Conservation (phyloP, 2,329 filamentous ascomycete species). For the Didymella pinodella region DNA sequence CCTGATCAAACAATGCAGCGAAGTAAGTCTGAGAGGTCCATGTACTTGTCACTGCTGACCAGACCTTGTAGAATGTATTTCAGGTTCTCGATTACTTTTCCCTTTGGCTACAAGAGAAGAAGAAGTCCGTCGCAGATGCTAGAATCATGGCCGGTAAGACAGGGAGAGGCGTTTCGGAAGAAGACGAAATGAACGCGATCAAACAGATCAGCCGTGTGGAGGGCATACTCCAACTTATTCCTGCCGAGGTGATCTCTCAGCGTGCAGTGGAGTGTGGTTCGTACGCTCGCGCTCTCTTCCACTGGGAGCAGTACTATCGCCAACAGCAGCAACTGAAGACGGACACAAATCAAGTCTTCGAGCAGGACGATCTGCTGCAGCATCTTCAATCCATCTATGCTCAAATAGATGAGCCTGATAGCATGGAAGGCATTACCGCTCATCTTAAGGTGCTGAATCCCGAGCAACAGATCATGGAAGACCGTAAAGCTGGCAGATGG, state of each 20-base stretch:
- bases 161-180: slow-evolving; percentile 54
- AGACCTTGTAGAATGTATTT: slow-evolving; percentile 76
- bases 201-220: slow-evolving; percentile 72
- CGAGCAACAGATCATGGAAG: slow-evolving; percentile 90
- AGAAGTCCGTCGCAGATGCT: slow-evolving; percentile 54
- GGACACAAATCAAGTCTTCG: slow-evolving; percentile 59
- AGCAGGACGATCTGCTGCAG: slow-evolving; percentile 71
- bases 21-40: slow-evolving; percentile 63
- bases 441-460: slow-evolving; percentile 87
- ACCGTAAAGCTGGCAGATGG: slow-evolving; percentile 93
- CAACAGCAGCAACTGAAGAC: slow-evolving; percentile 56
- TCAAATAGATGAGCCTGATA: slow-evolving; percentile 97
- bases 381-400: slow-evolving; percentile 92
- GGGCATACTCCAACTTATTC: slow-evolving; percentile 72
- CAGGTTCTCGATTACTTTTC: slow-evolving; percentile 89
- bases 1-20: slow-evolving; percentile 83
- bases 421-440: slow-evolving; percentile 91
- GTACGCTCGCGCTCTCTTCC: slow-evolving; percentile 89
- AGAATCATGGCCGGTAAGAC: slow-evolving; percentile 55
- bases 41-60: slow-evolving; percentile 21
- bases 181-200: slow-evolving; percentile 62
- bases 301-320: slow-evolving; percentile 90
- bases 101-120: slow-evolving; percentile 86
- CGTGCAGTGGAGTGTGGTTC: slow-evolving; percentile 94
- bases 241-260: slow-evolving; percentile 76